Conservation (phyloP, 768 basidiomycete species). For the Sistotremastrum niveocremeum region DNA sequence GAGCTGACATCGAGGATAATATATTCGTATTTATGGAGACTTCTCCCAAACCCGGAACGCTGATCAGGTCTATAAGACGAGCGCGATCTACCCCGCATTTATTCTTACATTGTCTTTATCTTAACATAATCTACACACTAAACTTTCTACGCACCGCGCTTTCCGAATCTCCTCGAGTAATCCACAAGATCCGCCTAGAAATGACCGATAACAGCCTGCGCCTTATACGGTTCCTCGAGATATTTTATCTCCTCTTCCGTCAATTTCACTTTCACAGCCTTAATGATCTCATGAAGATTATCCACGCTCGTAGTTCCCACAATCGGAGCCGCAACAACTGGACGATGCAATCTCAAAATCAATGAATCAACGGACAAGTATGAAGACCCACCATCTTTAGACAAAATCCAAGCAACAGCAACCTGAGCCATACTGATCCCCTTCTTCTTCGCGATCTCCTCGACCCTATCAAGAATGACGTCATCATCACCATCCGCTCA, state of each 20-base stretch:
- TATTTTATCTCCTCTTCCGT: conserved; percentile 42
- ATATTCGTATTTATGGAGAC: too few relatives aligned
- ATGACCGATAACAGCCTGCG: conserved; percentile 34
- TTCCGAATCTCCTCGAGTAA: too few relatives aligned
- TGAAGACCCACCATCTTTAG: conserved; percentile 23
- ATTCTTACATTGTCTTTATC: too few relatives aligned
- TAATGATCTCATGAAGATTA: conserved; percentile 39
- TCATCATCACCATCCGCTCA: conserved; percentile 2
- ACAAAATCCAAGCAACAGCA: conserved; percentile 37
- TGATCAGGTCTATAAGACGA: too few relatives aligned
- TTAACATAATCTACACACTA: too few relatives aligned
- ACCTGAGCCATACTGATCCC: conserved; percentile 44
- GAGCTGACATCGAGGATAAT: too few relatives aligned
- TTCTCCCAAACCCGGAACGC: too few relatives aligned
- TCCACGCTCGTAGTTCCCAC: conserved; percentile 39
- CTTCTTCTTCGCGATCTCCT: conserved; percentile 39
- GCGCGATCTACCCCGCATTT: too few relatives aligned
- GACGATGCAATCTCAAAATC: neutral
- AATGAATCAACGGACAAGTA: neutral
- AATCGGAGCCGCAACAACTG: conserved; percentile 43
- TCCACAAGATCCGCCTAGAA: neutral
- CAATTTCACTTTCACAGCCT: conserved; percentile 32
- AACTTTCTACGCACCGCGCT: too few relatives aligned
- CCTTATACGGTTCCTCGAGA: conserved; percentile 40
- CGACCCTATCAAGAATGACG: conserved; percentile 26